Evolutionary conservation across 306 rosid genomes (phyloP).

Genomic region (Geum urbanum): DNA sequence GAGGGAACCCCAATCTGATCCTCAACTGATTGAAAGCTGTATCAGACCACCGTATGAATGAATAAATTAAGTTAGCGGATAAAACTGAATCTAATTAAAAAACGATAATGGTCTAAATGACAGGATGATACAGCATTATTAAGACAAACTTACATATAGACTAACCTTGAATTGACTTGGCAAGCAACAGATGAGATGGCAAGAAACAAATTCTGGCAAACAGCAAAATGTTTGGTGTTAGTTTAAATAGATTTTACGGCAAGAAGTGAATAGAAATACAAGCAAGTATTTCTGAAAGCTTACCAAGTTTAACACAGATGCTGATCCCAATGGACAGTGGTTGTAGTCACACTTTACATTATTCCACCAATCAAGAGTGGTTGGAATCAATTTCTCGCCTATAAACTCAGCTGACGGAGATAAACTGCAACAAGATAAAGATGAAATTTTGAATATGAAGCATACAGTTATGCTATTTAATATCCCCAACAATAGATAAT

Average conservation of each 20-base stretch:
- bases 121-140: constrained; percentile 8
- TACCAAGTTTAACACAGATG: constrained; percentile 72
- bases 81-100: neutral
- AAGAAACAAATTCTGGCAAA: constrained; percentile 78
- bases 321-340: constrained; percentile 79
- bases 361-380: constrained; percentile 99
- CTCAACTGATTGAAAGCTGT: constrained; percentile 86
- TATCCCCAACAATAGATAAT: constrained; percentile 15
- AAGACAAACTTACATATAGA: constrained; percentile 21
- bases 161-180: constrained; percentile 80
- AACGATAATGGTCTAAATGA: neutral
- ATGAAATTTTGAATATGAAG: constrained; percentile 17
- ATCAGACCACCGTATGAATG: constrained; percentile 37
- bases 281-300: constrained; percentile 23
- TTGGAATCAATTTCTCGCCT: constrained; percentile 22
- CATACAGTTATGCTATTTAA: neutral
- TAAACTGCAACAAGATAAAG: constrained; percentile 31
- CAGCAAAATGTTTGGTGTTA: constrained; percentile 31
- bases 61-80: neutral
- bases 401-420: constrained; percentile 30
- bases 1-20: constrained; percentile 91
- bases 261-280: neutral
- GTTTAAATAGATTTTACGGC: constrained; percentile 17
- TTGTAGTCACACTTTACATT: constrained; percentile 78
- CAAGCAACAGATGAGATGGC: constrained; percentile 68